Evolutionary conservation across 495 filamentous ascomycete genomes (phyloP).

Genomic region (Elaphomyces granulatus): DNA sequence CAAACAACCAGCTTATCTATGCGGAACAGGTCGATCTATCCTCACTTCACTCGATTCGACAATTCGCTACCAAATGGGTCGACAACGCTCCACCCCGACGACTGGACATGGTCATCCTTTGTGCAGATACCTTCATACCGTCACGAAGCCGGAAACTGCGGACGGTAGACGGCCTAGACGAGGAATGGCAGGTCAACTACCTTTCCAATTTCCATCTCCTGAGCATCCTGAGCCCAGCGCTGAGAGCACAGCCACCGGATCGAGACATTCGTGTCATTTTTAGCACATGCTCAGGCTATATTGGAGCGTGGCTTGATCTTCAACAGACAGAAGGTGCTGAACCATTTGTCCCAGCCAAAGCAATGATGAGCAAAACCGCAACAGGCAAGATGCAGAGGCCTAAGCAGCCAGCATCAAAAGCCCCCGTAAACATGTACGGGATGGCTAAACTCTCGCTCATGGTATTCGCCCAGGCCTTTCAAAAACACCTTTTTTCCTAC

Average conservation of each 20-base stretch:
- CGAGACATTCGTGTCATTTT: conserved; percentile 83
- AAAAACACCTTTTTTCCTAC: conserved; percentile 74
- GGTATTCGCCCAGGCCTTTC: conserved; percentile 73
- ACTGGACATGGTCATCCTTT: conserved; percentile 87
- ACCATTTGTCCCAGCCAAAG: conserved; percentile 13
- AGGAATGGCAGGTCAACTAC: conserved; percentile 88
- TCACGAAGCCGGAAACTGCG: conserved; percentile 39
- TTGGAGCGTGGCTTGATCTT: conserved; percentile 49
- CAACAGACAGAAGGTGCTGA: conserved; percentile 23
- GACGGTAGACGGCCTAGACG: conserved; percentile 69
- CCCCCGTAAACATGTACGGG: conserved; percentile 47
- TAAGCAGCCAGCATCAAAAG: conserved; percentile 12
- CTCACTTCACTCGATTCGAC: conserved; percentile 72
- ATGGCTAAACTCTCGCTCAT: conserved; percentile 83
- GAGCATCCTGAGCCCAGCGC: conserved; percentile 72
- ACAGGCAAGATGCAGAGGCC: conserved; percentile 16
- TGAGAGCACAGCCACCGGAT: conserved; percentile 82
- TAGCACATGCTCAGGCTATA: conserved; percentile 74
- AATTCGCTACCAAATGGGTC: conserved; percentile 97
- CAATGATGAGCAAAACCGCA: conserved; percentile 6
- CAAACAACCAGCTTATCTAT: conserved; percentile 82
- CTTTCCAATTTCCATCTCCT: conserved; percentile 91
- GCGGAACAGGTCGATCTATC: conserved; percentile 87
- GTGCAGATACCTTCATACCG: conserved; percentile 54
- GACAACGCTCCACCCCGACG: conserved; percentile 85